phyloP scores from a whole-genome alignment of 345 rosid genomes.

The Hypericum perforatum region DNA sequence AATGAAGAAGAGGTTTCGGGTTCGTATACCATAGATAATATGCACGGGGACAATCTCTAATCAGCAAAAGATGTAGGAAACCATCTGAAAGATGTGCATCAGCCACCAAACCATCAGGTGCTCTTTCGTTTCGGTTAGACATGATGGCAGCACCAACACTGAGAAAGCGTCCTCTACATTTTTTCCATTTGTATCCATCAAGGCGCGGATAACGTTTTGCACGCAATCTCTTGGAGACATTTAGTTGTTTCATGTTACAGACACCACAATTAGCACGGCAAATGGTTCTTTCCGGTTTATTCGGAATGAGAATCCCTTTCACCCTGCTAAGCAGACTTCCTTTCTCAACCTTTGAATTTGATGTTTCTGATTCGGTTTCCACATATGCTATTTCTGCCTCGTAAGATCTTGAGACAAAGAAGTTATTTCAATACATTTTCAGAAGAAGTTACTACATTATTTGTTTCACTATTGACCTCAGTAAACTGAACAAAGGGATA shows the following conservation, averaged over 20 bases:
- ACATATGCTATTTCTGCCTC: constrained; percentile 79
- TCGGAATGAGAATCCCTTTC: constrained; percentile 22
- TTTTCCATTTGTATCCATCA: constrained; percentile 50
- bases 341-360: constrained; percentile 18
- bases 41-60: constrained; percentile 76
- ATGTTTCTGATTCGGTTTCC: constrained; percentile 44
- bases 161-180: constrained; percentile 58
- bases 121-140: constrained; percentile 79
- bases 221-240: constrained; percentile 9
- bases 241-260: constrained; percentile 36
- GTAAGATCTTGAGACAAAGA: constrained; percentile 41
- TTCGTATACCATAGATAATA: constrained; percentile 59
- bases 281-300: constrained; percentile 45
- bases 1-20: constrained; percentile 2
- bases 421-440: background rate
- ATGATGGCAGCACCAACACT: constrained; percentile 88
- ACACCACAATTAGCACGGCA: constrained; percentile 63
- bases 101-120: constrained; percentile 93
- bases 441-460: background rate
- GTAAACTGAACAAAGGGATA: background rate
- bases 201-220: constrained; percentile 22
- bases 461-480: too few species aligned
- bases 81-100: constrained; percentile 97
- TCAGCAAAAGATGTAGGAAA: constrained; percentile 75
- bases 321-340: constrained; percentile 23